Evolutionary conservation across 495 filamentous ascomycete genomes (phyloP), one percentile per base, ranked within the genome.

Genomic region (Hypoxylon perforatum): DNA sequence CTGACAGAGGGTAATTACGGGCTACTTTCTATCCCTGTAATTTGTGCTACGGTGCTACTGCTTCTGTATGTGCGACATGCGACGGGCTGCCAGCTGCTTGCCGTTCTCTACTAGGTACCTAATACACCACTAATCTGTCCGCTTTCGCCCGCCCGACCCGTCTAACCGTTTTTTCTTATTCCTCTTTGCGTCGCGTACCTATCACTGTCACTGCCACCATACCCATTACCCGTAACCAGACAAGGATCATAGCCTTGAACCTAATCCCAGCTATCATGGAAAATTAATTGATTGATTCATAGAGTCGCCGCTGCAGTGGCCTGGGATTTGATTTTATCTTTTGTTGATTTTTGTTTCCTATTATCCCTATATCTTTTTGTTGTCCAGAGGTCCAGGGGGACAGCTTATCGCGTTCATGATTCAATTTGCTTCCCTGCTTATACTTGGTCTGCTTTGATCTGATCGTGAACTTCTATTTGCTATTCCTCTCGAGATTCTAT

Each of bases 281-380:
- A 69, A 64, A 52, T 61, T 65, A 61, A 69, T 64, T 61, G 66
- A 69, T 69, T 69, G 66, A 64, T 25, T 38, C 55, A 64, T 54
- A 64, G 51, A 63, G 47, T 36, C 17, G 41, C 59, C 45, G 19
- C 25, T 49, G 22, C 53, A 41, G 35, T 41, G 35, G 58, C 35
- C 44, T 55, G 25, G 39, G 52, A 45, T 48, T 57, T 4, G 21
- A 48, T 42, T 56, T 11, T 46, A 15, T 41, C 42, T 45, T 23
- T 22, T 61, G 25, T 35, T 42, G 7, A 12, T 35, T 57, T 42
- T 47, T 48, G 39, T 1, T 52, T 51, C 54, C 3, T 0, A 39
- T 22, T n/a, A 42, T 41, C 4, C 39, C 17, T 22, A 53, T n/a
- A n/a, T 35, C 8, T 18, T 45, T 50, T 50, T 8, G 22, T 18